Conservation (phyloP, 2,329 filamentous ascomycete species). For the Fusarium decemcellulare region DNA sequence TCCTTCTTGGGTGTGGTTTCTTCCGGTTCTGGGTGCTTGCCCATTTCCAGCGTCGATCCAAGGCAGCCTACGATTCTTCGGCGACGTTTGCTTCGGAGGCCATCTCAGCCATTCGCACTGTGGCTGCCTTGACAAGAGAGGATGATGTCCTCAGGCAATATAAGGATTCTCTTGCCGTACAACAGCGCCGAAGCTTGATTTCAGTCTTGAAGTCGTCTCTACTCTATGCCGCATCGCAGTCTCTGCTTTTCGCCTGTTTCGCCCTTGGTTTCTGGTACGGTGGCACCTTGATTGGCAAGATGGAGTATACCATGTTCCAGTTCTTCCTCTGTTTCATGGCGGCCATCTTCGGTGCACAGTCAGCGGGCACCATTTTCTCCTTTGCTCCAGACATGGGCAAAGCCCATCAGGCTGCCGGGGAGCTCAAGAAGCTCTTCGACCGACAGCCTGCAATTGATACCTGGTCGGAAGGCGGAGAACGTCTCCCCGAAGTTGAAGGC, state of each 20-base stretch:
- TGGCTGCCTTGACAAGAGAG: constrained; percentile 91
- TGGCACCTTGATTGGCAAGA: constrained; percentile 78
- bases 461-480: constrained; percentile 80
- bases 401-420: constrained; percentile 84
- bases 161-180: constrained; percentile 73
- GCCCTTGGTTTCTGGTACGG: constrained; percentile 96
- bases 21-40: constrained; percentile 89
- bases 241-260: constrained; percentile 85
- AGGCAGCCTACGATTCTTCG: constrained; percentile 83
- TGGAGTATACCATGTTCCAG: constrained; percentile 83
- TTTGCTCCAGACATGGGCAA: constrained; percentile 96
- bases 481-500: constrained; percentile 76
- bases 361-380: constrained; percentile 89
- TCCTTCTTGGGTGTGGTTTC: constrained; percentile 86
- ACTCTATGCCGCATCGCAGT: constrained; percentile 89
- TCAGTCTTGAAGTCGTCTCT: constrained; percentile 83
- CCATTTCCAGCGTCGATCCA: constrained; percentile 83
- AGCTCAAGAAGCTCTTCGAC: constrained; percentile 89
- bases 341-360: constrained; percentile 92
- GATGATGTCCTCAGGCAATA: constrained; percentile 83
- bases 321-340: constrained; percentile 94
- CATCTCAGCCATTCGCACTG: constrained; percentile 93
- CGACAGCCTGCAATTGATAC: constrained; percentile 85
- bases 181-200: constrained; percentile 77
- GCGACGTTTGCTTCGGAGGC: constrained; percentile 94